Base-by-base conservation (phyloP, 345 rosid species). In the Hibiscus trionum region DNA sequence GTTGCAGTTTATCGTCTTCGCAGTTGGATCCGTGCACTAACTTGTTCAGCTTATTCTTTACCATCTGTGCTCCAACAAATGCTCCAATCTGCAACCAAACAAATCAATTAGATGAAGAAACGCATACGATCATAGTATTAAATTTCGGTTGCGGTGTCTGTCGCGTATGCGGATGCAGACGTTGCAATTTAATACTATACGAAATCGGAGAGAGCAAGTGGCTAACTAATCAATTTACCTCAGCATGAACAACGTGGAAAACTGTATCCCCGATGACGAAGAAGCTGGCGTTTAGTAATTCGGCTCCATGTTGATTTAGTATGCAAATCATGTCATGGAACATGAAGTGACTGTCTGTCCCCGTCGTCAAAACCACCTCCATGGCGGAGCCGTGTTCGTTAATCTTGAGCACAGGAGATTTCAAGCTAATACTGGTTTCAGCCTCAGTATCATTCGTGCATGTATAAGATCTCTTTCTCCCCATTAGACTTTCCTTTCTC, bases 281-380 rank as follows among this genome's bases (percentile, higher is more conserved):
- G 59, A 52, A 79, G 58, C 49, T 88, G 19, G 86, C 87, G 69
- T 72, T 78, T 1, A 69, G 77, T 33, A 86, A 77, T 16, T 84
- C 70, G 1, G 78, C 85, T 50, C 80, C 81, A 56, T 84, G 82
- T 77, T 84, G 80, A 1, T 80, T 73, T 11, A 88, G 77, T 69
- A 86, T 79, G 24, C 77, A 76, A 24, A 88, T 75, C 4, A 76
- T 65, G 27, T 86, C 86, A 26, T 69, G 70, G 33, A 86, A 83
- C 49, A 87, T 53, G 79, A 75, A 76, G 35, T 72, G 76, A 31
- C 73, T 47, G 24, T 76, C 80, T 12, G 26, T 12, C 52, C 80
- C 82, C 66, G 63, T 81, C 11, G 64, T 71, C 60, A 84, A 33
- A 70, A 63, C 69, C 11, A 88, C 78, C 65, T 85, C 77, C 6